Percentiles rank a stretch among this genome's conserved stretches.
Evolutionary conservation across 2,329 filamentous ascomycete species (phyloP).

Genomic region (Alternaria ethzedia): DNA sequence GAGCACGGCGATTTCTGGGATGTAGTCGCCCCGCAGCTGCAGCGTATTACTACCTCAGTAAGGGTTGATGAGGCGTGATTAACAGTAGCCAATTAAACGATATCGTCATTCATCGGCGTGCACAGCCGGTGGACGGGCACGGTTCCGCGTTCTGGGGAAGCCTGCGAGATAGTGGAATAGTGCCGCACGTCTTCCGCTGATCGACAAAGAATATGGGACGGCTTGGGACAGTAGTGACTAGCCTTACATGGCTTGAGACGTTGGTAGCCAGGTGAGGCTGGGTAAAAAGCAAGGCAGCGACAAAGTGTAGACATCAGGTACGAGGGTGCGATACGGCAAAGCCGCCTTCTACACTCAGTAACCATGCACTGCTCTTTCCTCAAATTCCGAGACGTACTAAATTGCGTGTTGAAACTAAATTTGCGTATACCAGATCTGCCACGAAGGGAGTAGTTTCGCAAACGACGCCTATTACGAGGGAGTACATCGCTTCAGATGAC

Average conservation of each 20-base stretch:
- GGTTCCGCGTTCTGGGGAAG: constrained; percentile 7
- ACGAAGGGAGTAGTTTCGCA: not conserved
- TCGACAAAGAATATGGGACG: not conserved
- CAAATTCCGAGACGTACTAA: not conserved
- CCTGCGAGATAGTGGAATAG: constrained; percentile 5
- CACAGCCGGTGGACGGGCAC: not conserved
- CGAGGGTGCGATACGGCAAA: not conserved
- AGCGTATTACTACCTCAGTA: not conserved
- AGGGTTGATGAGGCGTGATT: not conserved
- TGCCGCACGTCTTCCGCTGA: constrained; percentile 5
- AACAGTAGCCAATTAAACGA: not conserved
- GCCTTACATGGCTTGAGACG: not conserved
- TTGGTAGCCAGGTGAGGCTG: not conserved
- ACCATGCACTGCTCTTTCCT: not conserved
- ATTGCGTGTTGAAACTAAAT: not conserved
- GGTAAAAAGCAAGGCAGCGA: not conserved
- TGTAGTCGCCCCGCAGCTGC: not conserved
- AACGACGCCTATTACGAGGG: not conserved
- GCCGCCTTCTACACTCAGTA: not conserved
- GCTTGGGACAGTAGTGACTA: not conserved
- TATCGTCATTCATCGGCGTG: not conserved
- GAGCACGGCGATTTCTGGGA: not conserved
- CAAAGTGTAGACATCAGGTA: not conserved
- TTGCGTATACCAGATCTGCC: not conserved
- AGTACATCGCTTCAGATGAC: not conserved